Conservation (phyloP, 768 basidiomycete genomes). For the Rhizopogon sp. region DNA sequence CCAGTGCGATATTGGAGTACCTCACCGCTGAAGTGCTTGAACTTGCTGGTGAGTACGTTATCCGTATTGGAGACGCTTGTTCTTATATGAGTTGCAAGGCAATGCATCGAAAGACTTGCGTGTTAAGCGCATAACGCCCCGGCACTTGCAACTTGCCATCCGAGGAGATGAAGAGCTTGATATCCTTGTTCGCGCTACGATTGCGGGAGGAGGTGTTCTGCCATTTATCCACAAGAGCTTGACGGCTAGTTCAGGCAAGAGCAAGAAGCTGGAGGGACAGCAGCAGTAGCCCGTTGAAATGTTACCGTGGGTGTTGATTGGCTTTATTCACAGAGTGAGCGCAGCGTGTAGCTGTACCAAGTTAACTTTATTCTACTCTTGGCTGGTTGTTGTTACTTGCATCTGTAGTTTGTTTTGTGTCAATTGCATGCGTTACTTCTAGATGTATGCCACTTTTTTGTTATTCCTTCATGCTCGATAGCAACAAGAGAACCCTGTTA, state of each 20-base stretch:
- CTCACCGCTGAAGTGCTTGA: slow-evolving; percentile 95
- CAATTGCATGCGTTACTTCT: neutral
- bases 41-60: slow-evolving; percentile 67
- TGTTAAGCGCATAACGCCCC: slow-evolving; percentile 94
- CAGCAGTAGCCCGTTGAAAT: slow-evolving; percentile 6
- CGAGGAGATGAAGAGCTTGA: slow-evolving; percentile 98
- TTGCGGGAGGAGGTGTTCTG: slow-evolving; percentile 84
- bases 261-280: slow-evolving; percentile 37
- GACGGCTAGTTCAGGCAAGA: slow-evolving; percentile 46
- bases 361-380: neutral
- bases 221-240: slow-evolving; percentile 88
- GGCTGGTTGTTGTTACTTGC: neutral
- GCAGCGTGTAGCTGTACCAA: no score
- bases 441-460: no score
- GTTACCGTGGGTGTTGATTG: neutral
- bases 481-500: no score
- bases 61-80: neutral
- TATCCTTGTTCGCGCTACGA: slow-evolving; percentile 88
- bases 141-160: slow-evolving; percentile 93
- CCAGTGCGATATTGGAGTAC: slow-evolving; percentile 94
- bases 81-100: slow-evolving; percentile 38
- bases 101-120: slow-evolving; percentile 97
- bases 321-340: no score
- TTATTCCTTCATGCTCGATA: no score
- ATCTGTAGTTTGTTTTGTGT: slow-evolving; percentile 1